phyloP scores from a whole-genome alignment of 495 filamentous ascomycete genomes.

The Parachaetomium inaequale region DNA sequence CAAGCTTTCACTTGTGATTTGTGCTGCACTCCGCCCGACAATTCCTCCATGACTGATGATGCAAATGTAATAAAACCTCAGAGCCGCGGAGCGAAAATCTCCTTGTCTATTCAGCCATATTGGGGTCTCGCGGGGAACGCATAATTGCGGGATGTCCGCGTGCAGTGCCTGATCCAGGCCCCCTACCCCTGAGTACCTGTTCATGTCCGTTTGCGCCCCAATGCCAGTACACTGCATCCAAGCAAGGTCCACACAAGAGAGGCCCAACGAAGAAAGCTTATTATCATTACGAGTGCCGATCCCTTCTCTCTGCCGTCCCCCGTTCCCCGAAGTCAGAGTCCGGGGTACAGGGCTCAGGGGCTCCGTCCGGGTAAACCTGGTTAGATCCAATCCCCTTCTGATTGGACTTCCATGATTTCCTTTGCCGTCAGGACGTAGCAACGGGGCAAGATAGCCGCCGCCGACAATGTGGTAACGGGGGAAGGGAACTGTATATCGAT shows the following conservation, averaged over 20 bases:
- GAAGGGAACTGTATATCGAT: constrained; percentile 15
- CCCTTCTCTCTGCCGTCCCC: background rate
- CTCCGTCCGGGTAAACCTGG: constrained; percentile 5
- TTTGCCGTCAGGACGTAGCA: background rate
- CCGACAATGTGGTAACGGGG: constrained; percentile 16
- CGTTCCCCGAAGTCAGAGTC: background rate
- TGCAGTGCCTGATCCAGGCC: background rate
- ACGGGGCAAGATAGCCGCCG: constrained; percentile 2
- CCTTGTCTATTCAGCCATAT: constrained; percentile 6
- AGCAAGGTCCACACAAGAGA: background rate
- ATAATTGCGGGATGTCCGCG: background rate
- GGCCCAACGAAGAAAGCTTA: background rate
- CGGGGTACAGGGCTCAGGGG: constrained; percentile 2
- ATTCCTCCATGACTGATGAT: background rate
- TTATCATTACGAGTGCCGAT: background rate
- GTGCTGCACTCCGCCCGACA: background rate
- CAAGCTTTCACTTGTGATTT: background rate
- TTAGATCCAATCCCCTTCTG: background rate
- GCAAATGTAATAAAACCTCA: background rate
- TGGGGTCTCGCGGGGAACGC: background rate
- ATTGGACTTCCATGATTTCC: constrained; percentile 2
- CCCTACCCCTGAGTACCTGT: background rate
- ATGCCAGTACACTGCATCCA: background rate
- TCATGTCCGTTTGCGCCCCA: no score
- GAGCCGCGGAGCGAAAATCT: background rate